phyloP scores from a whole-genome alignment of 768 basidiomycete genomes.

The Heimioporus sp. region DNA sequence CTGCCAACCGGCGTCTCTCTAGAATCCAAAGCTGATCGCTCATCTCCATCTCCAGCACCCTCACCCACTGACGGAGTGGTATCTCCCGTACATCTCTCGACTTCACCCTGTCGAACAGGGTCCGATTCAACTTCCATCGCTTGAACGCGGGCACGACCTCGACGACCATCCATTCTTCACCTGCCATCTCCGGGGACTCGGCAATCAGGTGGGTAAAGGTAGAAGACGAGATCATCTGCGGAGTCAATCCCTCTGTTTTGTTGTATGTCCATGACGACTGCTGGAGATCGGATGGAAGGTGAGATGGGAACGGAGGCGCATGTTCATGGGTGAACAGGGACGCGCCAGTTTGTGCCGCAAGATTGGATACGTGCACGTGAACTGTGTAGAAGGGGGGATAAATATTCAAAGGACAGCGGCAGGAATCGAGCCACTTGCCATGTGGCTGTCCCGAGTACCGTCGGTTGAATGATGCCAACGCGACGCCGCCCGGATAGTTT shows the following conservation, averaged over 20 bases:
- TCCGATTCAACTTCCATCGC: conserved; percentile 32
- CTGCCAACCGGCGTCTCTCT: conserved; percentile 25
- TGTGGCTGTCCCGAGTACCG: conserved; percentile 36
- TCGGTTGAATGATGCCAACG: conserved; percentile 61
- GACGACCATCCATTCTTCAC: conserved; percentile 41
- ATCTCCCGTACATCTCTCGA: conserved; percentile 22
- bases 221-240: conserved; percentile 38
- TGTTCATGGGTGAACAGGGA: conserved; percentile 81
- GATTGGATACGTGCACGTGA: conserved; percentile 79
- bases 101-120: conserved; percentile 16
- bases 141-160: conserved; percentile 46
- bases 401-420: background rate
- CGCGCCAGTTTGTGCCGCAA: conserved; percentile 88
- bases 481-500: conserved; percentile 91
- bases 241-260: conserved; percentile 70
- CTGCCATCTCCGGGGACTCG: conserved; percentile 36
- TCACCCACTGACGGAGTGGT: conserved; percentile 20
- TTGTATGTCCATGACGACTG: conserved; percentile 62
- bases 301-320: conserved; percentile 45
- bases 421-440: conserved; percentile 19
- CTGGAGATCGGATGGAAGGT: conserved; percentile 10
- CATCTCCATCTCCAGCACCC: conserved; percentile 37
- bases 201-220: conserved; percentile 64
- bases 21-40: conserved; percentile 50
- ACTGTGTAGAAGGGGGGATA: conserved; percentile 34